phyloP scores from a whole-genome alignment of 1,139 yeast genomes.

The Pichia sp. region DNA sequence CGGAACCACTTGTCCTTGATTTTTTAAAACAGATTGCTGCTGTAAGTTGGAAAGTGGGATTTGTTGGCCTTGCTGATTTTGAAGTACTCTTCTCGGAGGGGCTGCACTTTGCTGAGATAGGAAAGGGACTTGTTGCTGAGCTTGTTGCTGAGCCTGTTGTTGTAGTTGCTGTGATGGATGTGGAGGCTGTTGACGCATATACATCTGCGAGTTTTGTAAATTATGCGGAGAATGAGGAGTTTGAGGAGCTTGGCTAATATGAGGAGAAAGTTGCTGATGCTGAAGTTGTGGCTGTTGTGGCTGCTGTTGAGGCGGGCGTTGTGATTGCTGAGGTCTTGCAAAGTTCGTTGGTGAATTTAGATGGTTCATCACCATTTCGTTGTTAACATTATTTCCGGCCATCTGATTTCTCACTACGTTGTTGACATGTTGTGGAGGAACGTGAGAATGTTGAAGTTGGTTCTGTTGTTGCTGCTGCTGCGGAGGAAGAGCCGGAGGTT shows the following conservation, averaged over 20 bases:
- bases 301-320: conserved; percentile 1
- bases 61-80: background rate
- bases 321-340: conserved; percentile 5
- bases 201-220: background rate
- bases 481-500: background rate
- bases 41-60: background rate
- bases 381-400: background rate
- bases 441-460: conserved; percentile 3
- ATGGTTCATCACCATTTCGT: background rate
- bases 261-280: conserved; percentile 1
- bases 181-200: background rate
- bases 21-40: background rate
- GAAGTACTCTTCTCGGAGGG: background rate
- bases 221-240: background rate
- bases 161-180: background rate
- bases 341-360: conserved; percentile 7
- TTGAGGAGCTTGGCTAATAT: background rate
- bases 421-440: conserved; percentile 10
- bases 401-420: conserved; percentile 1
- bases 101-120: conserved; percentile 5
- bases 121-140: conserved; percentile 9
- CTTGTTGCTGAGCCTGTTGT: conserved; percentile 9
- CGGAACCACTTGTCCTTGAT: background rate
- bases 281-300: background rate
- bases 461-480: conserved; percentile 6